phyloP scores from a whole-genome alignment of 2,329 filamentous ascomycete species.

The Xylaria arbuscula region DNA sequence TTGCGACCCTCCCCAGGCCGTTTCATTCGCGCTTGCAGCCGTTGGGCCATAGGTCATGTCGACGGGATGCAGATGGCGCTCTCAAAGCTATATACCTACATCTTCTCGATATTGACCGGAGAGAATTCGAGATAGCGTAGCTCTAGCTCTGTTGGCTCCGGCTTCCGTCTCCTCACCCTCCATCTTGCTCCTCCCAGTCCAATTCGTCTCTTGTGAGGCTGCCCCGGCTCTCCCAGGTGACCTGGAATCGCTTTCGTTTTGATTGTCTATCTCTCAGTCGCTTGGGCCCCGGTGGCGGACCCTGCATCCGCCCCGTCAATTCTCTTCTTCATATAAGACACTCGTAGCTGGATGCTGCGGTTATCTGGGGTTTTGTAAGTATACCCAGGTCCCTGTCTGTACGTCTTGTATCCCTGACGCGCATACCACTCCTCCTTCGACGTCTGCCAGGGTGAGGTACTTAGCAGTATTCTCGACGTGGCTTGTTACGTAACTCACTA shows the following conservation, averaged over 20 bases:
- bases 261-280: slow-evolving; percentile 22
- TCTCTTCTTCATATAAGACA: slow-evolving; percentile 47
- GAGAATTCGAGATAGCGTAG: slow-evolving; percentile 15
- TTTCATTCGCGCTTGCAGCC: slow-evolving; percentile 42
- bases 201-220: slow-evolving; percentile 26
- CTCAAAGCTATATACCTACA: slow-evolving; percentile 19
- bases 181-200: slow-evolving; percentile 20
- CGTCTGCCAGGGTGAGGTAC: slow-evolving; percentile 33
- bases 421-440: slow-evolving; percentile 48
- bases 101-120: slow-evolving; percentile 14
- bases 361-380: slow-evolving; percentile 34
- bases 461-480: slow-evolving; percentile 18
- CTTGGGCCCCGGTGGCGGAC: slow-evolving; percentile 10
- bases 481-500: slow-evolving; percentile 40
- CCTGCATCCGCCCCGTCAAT: slow-evolving; percentile 30
- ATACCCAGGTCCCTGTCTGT: slow-evolving; percentile 40
- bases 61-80: slow-evolving; percentile 15
- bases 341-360: slow-evolving; percentile 33
- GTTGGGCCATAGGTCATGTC: slow-evolving; percentile 40
- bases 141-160: slow-evolving; percentile 15
- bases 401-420: slow-evolving; percentile 44
- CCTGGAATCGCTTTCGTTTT: not conserved
- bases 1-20: slow-evolving; percentile 41
- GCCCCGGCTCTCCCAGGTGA: slow-evolving; percentile 1
- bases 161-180: slow-evolving; percentile 6